Evolutionary conservation across 2,329 filamentous ascomycete genomes (phyloP).

Genomic region (Botrytis aclada): DNA sequence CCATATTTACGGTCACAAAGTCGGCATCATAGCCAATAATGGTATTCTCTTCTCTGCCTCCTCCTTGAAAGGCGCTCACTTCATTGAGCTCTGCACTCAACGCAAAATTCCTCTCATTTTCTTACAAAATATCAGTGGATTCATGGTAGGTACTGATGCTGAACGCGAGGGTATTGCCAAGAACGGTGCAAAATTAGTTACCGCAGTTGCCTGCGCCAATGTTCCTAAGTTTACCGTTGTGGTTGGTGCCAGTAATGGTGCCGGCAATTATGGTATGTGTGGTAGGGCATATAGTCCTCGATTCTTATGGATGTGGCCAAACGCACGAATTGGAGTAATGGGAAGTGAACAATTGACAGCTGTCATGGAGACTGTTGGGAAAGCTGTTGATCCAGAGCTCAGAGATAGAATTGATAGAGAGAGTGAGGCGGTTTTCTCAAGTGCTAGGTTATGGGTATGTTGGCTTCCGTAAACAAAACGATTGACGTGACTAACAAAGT

Average conservation of each 20-base stretch:
- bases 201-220: conserved; percentile 87
- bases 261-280: conserved; percentile 98
- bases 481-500: conserved; percentile 1
- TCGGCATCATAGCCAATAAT: conserved; percentile 94
- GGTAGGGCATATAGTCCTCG: conserved; percentile 88
- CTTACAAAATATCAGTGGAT: conserved; percentile 93
- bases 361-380: conserved; percentile 94
- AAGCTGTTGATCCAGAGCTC: conserved; percentile 74
- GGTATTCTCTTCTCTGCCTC: conserved; percentile 90
- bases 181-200: conserved; percentile 95
- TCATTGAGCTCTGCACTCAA: conserved; percentile 91
- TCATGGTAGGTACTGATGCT: conserved; percentile 94
- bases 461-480: neutral
- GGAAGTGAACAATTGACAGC: conserved; percentile 85
- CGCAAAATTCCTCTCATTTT: conserved; percentile 88
- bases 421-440: conserved; percentile 85
- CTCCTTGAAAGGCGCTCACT: conserved; percentile 91
- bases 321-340: conserved; percentile 96
- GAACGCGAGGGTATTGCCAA: conserved; percentile 96
- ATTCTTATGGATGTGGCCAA: conserved; percentile 96
- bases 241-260: conserved; percentile 87
- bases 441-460: conserved; percentile 76
- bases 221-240: conserved; percentile 98
- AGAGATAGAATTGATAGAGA: conserved; percentile 84
- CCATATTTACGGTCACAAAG: conserved; percentile 80